phyloP scores from a whole-genome alignment of 371 early-diverging fungal species.

The Dentiscutata heterogama region DNA sequence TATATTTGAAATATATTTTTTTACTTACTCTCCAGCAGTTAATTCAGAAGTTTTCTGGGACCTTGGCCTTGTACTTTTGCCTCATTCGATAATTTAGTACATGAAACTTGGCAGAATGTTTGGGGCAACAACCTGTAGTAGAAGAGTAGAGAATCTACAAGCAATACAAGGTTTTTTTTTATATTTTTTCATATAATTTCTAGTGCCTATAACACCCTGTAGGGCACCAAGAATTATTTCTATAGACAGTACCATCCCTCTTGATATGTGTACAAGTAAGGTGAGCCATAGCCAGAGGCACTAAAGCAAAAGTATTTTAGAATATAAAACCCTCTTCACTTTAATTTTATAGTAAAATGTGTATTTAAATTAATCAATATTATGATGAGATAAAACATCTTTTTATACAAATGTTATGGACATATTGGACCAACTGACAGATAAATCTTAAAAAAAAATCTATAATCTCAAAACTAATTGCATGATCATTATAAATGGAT shows the following conservation, averaged over 20 bases:
- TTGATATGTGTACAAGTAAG: not conserved
- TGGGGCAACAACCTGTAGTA: not conserved
- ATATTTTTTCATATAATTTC: not conserved
- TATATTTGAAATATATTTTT: not conserved
- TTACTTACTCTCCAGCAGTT: not conserved
- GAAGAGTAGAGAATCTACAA: not conserved
- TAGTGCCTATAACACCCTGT: not conserved
- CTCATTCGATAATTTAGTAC: not conserved
- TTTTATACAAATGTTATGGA: no score
- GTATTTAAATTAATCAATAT: conserved; percentile 11
- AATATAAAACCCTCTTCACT: not conserved
- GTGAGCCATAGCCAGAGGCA: not conserved
- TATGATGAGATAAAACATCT: not conserved
- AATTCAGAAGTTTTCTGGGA: not conserved
- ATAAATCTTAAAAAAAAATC: no score
- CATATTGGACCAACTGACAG: no score
- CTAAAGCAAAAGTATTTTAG: conserved; percentile 2
- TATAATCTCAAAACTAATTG: no score
- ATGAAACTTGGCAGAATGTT: not conserved
- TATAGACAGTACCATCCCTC: not conserved
- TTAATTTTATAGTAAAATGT: not conserved
- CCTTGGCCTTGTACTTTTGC: not conserved
- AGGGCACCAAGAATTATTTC: not conserved
- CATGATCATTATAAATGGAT: no score
- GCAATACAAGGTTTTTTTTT: not conserved